A percentile compares a stretch with the other conserved stretches of the same genome.
Conservation (phyloP, 108 stramenopile species). For the Seminavis robusta region DNA sequence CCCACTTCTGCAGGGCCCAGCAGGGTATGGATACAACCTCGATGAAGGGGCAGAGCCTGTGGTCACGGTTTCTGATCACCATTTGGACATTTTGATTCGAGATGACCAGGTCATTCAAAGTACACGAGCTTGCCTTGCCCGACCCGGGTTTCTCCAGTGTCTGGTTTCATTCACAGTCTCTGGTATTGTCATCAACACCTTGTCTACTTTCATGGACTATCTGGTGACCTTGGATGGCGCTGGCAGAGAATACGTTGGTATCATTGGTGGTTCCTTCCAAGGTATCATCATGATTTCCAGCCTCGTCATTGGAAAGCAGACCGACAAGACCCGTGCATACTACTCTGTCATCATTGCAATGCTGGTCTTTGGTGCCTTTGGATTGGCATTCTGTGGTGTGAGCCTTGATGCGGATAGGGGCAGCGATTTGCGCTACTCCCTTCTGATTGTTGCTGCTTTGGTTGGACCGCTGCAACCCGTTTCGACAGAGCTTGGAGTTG, state of each 20-base stretch:
- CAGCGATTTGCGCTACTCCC: conserved; percentile 57
- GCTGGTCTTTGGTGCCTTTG: conserved; percentile 81
- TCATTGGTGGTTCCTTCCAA: conserved; percentile 78
- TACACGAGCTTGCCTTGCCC: conserved; percentile 72
- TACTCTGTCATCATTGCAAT: conserved; percentile 66
- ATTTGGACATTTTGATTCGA: conserved; percentile 83
- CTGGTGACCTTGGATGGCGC: conserved; percentile 79
- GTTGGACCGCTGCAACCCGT: conserved; percentile 85
- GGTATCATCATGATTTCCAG: conserved; percentile 73
- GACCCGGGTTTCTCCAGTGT: conserved; percentile 76
- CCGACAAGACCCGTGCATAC: conserved; percentile 57
- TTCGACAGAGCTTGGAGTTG: conserved; percentile 80
- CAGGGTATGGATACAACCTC: no score
- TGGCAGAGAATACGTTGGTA: conserved; percentile 63
- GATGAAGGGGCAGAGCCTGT: conserved; percentile 78
- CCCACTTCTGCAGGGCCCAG: no score
- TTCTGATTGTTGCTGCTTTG: conserved; percentile 67
- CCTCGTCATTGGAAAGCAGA: conserved; percentile 54
- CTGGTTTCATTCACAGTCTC: conserved; percentile 65
- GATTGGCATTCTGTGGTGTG: conserved; percentile 81
- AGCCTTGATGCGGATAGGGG: conserved; percentile 72
- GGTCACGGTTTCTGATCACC: conserved; percentile 64
- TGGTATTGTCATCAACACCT: conserved; percentile 80
- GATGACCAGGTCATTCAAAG: conserved; percentile 83
- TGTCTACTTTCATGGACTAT: conserved; percentile 78